Evolutionary conservation across 495 filamentous ascomycete genomes (phyloP).

Genomic region (Hypoxylon intermedium): DNA sequence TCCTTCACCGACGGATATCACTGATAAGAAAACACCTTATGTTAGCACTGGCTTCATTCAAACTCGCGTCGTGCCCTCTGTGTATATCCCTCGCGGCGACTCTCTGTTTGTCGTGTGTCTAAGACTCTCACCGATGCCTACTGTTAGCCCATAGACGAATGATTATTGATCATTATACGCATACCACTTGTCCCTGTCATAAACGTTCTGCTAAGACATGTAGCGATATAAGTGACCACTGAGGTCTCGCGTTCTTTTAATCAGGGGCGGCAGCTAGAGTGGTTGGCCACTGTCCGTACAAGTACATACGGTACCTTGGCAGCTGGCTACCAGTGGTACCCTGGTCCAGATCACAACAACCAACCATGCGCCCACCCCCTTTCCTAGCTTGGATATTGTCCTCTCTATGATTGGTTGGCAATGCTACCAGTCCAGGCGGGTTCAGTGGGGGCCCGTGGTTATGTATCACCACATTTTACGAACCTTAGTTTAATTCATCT

Average conservation of each 20-base stretch:
- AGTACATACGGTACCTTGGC: too few species aligned
- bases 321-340: too few species aligned
- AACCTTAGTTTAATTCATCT: not conserved
- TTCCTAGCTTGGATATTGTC: conserved; percentile 20
- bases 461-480: too few species aligned
- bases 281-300: too few species aligned
- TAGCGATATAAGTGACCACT: conserved; percentile 10
- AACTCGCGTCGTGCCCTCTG: too few species aligned
- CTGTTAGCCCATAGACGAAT: too few species aligned
- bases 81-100: too few species aligned
- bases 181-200: conserved; percentile 10
- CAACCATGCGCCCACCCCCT: too few species aligned
- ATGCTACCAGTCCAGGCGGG: not conserved
- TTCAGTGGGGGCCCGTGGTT: not conserved
- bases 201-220: not conserved
- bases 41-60: too few species aligned
- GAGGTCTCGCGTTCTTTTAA: conserved; percentile 2
- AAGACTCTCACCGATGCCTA: not conserved
- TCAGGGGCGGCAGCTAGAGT: not conserved
- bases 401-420: conserved; percentile 19
- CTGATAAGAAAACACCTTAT: too few species aligned
- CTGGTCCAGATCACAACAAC: too few species aligned
- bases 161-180: not conserved
- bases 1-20: too few species aligned
- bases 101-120: not conserved